Evolutionary conservation across 495 filamentous ascomycete species (phyloP).

Genomic region (Annulohypoxylon moriforme): DNA sequence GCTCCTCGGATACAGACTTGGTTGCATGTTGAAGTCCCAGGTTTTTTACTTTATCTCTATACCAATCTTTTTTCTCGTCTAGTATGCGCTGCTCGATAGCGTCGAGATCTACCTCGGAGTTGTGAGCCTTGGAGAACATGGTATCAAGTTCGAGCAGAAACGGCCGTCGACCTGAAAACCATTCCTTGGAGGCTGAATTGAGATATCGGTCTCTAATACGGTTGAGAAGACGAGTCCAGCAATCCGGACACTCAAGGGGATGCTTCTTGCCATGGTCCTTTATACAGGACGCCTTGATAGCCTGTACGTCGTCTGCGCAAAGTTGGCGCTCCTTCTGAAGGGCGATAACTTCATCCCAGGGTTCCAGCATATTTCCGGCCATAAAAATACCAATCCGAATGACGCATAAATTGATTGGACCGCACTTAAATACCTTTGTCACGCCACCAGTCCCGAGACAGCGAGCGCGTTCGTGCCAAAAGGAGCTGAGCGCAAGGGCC

Average conservation of each 20-base stretch:
- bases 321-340: slow-evolving; percentile 44
- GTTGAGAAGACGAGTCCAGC: slow-evolving; percentile 53
- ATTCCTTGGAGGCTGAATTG: slow-evolving; percentile 51
- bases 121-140: slow-evolving; percentile 53
- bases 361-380: slow-evolving; percentile 43
- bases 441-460: background rate
- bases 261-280: slow-evolving; percentile 47
- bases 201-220: slow-evolving; percentile 52
- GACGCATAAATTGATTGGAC: background rate
- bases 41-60: slow-evolving; percentile 51
- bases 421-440: background rate
- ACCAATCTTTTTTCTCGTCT: slow-evolving; percentile 58
- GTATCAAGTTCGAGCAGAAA: slow-evolving; percentile 56
- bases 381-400: background rate
- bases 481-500: background rate
- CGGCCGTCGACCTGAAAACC: slow-evolving; percentile 54
- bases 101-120: slow-evolving; percentile 50
- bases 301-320: slow-evolving; percentile 45
- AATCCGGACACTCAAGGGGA: slow-evolving; percentile 53
- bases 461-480: background rate
- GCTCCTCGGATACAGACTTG: slow-evolving; percentile 40
- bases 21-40: slow-evolving; percentile 46
- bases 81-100: slow-evolving; percentile 55
- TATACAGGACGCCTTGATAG: slow-evolving; percentile 41
- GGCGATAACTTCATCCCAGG: slow-evolving; percentile 51